Evolutionary conservation across 371 early-diverging fungal species (phyloP), one percentile per base, ranked within the genome.

Genomic region (Mucor plumbeus): DNA sequence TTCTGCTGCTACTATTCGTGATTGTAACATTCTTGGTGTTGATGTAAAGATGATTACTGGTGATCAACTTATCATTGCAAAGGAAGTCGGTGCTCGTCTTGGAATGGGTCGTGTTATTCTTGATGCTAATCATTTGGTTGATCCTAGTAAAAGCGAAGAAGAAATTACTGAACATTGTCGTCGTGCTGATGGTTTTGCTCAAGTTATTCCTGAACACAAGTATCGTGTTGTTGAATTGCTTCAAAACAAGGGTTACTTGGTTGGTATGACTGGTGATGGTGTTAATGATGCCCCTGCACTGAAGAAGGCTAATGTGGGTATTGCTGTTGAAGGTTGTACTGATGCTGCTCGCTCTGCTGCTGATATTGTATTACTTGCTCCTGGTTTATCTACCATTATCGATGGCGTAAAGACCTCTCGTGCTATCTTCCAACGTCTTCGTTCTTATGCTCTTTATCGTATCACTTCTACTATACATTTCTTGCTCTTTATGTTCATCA

Each of bases 331-430:
- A 54, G 92, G 92, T 35, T 92, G 93, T 73, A 95, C 97, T 11
- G 98, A 97, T 77, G 96, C 96, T n/a, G 95, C 96, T 38, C 91
- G 97, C 35, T 91, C 94, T n/a, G 97, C 97, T 35, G 91, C 96
- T 47, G 97, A 97, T 77, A 96, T 97, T 79, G 95, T 97, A 6
- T 80, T 97, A 67, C 77, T 94, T 47, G 94, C 93, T 33, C 89
- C 93, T 13, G 95, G 96, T 58, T 86, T 97, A 36, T 89, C 91
- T 41, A 94, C 96, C 0, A 97, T 97, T 69, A 90, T 92, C 55
- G 93, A 94, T 73, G 96, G 95, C 59, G 85, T 95, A 68, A 75
- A 82, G 60, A 85, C 92, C 9, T 93, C 94, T 48, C 91, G 96
- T 70, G 92, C 93, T 41, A 96, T 96, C 65, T 96, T 96, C 86